Base-by-base conservation (phyloP, 345 rosid genomes). In the Rhodamnia rubescens region DNA sequence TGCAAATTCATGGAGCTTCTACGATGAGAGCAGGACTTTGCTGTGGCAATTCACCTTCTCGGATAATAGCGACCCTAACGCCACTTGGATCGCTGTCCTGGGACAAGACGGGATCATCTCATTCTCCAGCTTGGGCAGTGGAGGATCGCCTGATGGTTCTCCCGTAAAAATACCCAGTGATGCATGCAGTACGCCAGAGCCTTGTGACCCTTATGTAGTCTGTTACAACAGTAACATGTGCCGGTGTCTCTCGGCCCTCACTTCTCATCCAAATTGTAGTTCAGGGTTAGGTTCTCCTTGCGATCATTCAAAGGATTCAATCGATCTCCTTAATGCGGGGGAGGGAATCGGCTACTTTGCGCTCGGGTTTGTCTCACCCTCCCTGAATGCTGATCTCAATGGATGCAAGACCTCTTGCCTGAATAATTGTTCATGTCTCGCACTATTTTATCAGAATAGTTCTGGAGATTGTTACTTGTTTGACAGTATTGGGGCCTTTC, bases 1-100 rank as follows among this genome's bases (percentile, higher is more conserved):
- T 49, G 93, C 85, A 20, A 97, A 93, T 87, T 94, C 99, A 7
- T 97, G 99, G 99, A 90, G 89, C 54, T 92, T 97, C 87, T 96
- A 91, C 85, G 98, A 93, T 83, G 52, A 84, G 53, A 90, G 87
- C 87, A 90, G 89, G 82, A 90, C 53, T 58, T 82, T 96, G 36
- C 82, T 92, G 69, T 93, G 89, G 93, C 98, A 94, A 55, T 96
- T 92, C 87, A 21, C 86, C 27, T 86, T 92, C 84, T 29, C 95
- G 2, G 90, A 74, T 8, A 83, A 81, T 47, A 81, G 32, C 27
- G 90, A 91, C 84, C 90, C 85, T 21, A 93, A 96, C 85, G 88
- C 90, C 26, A 93, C 95, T 74, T 97, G 96, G 99, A 89, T 92
- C 57, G 98, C 95, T 1, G 95, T 93, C 86, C 86, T 97, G 82